Percentiles rank a stretch among this genome's conserved stretches.
phyloP scores from a whole-genome alignment of 441 rosid genomes.

The Sinapis alba region DNA sequence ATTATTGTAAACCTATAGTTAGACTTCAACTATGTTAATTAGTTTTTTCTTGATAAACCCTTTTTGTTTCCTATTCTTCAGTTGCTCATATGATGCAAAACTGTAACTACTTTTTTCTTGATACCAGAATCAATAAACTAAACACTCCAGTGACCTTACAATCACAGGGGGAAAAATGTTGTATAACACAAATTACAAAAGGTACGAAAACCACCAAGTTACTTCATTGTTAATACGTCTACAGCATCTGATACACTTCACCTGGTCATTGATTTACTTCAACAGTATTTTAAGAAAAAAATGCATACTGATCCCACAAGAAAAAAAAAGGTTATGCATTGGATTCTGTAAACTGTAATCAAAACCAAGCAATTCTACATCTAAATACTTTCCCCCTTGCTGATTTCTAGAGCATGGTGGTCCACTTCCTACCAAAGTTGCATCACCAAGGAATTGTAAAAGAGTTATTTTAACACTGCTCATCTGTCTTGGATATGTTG shows the following conservation, averaged over 20 bases:
- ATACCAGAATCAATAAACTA: background rate
- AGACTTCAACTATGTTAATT: slow-evolving; percentile 4
- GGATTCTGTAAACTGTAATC: slow-evolving; percentile 25
- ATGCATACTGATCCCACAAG: slow-evolving; percentile 12
- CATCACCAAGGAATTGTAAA: slow-evolving; percentile 1
- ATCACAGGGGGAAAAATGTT: background rate
- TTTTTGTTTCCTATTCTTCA: background rate
- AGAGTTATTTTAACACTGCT: background rate
- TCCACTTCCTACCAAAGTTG: slow-evolving; percentile 7
- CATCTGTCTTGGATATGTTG: slow-evolving; percentile 31
- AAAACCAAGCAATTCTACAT: slow-evolving; percentile 14
- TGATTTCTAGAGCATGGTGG: slow-evolving; percentile 15
- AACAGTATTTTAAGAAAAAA: background rate
- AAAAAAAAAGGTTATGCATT: slow-evolving; percentile 16
- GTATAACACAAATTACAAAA: slow-evolving; percentile 4
- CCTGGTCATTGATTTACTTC: slow-evolving; percentile 18
- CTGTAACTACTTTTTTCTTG: background rate
- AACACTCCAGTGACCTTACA: slow-evolving; percentile 3
- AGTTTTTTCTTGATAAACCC: background rate
- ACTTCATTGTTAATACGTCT: slow-evolving; percentile 16
- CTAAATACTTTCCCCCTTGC: slow-evolving; percentile 18
- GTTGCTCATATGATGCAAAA: slow-evolving; percentile 4
- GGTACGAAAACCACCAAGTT: slow-evolving; percentile 11
- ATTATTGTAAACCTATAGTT: background rate
- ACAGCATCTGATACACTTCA: slow-evolving; percentile 24